These are phyloP conservation scores for Omphalotus guepiniiformis DNA, from an alignment of 768 basidiomycete species.

Conservation along the genomic window DNA sequence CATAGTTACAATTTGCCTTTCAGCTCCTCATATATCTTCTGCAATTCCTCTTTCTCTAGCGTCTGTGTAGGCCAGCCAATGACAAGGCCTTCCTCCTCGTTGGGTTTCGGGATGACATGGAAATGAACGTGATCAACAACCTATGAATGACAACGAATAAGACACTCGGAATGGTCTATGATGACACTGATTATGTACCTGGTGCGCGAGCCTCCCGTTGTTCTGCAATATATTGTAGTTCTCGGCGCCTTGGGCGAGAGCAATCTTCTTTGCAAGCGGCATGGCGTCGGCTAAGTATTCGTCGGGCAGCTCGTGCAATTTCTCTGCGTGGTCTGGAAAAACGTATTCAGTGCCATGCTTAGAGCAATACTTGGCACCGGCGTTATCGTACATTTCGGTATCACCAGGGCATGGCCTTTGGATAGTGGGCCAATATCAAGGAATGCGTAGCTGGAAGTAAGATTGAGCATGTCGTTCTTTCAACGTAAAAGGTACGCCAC, in stretches of 20 bases:
- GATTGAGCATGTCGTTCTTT: not conserved
- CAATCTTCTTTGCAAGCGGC: slow-evolving; percentile 85
- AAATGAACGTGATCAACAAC: slow-evolving; percentile 88
- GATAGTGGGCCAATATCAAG: slow-evolving; percentile 89
- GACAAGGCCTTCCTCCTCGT: slow-evolving; percentile 66
- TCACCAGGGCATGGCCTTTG: slow-evolving; percentile 87
- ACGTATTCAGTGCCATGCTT: not conserved
- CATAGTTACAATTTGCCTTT: slow-evolving; percentile 47
- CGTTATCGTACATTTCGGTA: slow-evolving; percentile 76
- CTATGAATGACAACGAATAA: slow-evolving; percentile 25
- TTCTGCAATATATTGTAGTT: slow-evolving; percentile 91
- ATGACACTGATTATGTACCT: slow-evolving; percentile 21
- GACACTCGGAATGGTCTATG: not conserved
- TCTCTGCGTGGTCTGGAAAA: slow-evolving; percentile 71
- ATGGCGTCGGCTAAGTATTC: slow-evolving; percentile 74
- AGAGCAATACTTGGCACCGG: not conserved
- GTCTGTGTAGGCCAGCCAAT: slow-evolving; percentile 74
- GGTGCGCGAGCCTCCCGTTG: slow-evolving; percentile 56
- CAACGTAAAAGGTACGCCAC: slow-evolving; percentile 20
- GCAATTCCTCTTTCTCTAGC: slow-evolving; percentile 60
- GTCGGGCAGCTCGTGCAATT: slow-evolving; percentile 86
- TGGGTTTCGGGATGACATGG: slow-evolving; percentile 90
- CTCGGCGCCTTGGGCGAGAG: slow-evolving; percentile 62
- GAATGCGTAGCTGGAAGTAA: slow-evolving; percentile 64
- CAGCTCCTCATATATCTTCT: slow-evolving; percentile 54